These are phyloP conservation scores for Linum trigynum DNA, from an alignment of 345 rosid genomes.

Conservation along the genomic window DNA sequence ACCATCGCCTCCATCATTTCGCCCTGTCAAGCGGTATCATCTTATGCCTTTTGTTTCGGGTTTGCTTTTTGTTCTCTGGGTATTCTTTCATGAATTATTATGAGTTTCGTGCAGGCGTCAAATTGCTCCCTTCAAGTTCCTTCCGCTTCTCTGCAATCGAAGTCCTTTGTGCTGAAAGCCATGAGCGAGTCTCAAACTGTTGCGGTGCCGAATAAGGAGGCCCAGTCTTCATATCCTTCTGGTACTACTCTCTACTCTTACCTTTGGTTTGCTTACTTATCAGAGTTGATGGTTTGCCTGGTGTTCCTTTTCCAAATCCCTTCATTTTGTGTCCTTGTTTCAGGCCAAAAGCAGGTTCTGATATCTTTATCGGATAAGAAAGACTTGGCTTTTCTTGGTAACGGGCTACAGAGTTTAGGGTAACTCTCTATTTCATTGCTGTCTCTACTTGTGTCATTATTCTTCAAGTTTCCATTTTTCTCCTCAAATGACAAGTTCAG, in stretches of 20 bases:
- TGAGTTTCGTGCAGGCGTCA: not conserved
- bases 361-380: conserved; percentile 83
- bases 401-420: conserved; percentile 72
- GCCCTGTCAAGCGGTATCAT: not conserved
- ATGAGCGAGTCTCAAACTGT: conserved; percentile 2
- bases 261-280: not conserved
- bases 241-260: not conserved
- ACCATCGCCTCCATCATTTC: not conserved
- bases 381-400: conserved; percentile 57
- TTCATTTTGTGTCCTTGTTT: not conserved
- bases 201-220: not conserved
- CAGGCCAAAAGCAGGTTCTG: conserved; percentile 68
- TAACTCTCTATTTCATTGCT: conserved; percentile 9
- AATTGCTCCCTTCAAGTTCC: not conserved
- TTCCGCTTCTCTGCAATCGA: not conserved
- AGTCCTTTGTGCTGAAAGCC: not conserved
- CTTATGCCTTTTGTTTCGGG: not conserved
- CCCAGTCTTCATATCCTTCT: not conserved
- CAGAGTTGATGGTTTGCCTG: not conserved
- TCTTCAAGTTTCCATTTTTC: not conserved
- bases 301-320: not conserved
- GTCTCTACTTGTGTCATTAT: not conserved
- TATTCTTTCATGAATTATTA: not conserved
- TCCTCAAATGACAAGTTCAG: too few species aligned
- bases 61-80: not conserved